Conservation (phyloP, 2,329 filamentous ascomycete genomes). For the Apiospora koreana region DNA sequence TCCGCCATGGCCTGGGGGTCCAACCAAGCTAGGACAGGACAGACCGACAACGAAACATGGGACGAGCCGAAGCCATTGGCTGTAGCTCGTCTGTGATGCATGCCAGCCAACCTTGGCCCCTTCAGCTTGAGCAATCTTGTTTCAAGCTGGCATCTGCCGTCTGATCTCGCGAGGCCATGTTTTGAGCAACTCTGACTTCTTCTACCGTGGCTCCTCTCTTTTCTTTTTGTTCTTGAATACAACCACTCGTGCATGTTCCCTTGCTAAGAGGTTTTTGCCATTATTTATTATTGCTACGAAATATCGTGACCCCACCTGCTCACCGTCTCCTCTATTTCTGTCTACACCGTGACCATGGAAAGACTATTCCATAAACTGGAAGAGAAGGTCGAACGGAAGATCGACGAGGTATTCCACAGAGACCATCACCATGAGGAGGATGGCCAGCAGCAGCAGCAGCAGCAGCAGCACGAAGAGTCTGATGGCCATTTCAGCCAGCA, state of each 20-base stretch:
- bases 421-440: slow-evolving; percentile 36
- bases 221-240: not conserved
- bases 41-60: slow-evolving; percentile 5
- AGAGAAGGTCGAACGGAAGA: slow-evolving; percentile 38
- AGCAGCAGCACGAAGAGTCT: slow-evolving; percentile 15
- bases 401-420: slow-evolving; percentile 41
- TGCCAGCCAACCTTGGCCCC: not conserved
- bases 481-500: slow-evolving; percentile 31
- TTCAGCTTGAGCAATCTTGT: slow-evolving; percentile 1
- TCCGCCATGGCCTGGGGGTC: not conserved
- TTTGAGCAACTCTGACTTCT: not conserved
- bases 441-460: slow-evolving; percentile 14
- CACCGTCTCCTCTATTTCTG: not conserved
- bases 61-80: slow-evolving; percentile 3
- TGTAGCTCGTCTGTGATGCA: not conserved
- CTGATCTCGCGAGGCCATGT: not conserved
- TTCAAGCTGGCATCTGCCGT: slow-evolving; percentile 3
- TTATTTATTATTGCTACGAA: not conserved
- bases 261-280: not conserved
- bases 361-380: slow-evolving; percentile 47
- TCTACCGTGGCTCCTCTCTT: not conserved
- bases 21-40: not conserved
- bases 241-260: not conserved
- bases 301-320: not conserved
- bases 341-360: slow-evolving; percentile 34